Base-by-base conservation (phyloP, 2,329 filamentous ascomycete genomes). In the Cryphonectria radicalis region DNA sequence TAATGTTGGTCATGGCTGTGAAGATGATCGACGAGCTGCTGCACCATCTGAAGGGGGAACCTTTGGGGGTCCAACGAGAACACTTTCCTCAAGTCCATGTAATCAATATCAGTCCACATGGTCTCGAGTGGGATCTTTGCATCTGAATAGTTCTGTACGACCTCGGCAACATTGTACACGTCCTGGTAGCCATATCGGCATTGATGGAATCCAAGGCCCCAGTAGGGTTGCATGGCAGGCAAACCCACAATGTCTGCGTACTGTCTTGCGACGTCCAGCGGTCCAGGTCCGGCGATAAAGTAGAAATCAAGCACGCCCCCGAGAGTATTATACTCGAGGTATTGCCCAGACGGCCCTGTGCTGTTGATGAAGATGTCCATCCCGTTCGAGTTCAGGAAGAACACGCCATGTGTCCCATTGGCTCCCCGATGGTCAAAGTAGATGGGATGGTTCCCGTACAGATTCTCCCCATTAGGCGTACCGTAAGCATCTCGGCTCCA, bases 321-420 rank as follows among this genome's bases (percentile, higher is more conserved):
- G 0, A 95, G 84, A 0, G 89, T 89, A 78, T 95, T 93, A 82
- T 95, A 96, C 80, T 95, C 92, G 6, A 96, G 86, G 71, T 91
- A 93, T 77, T 95, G 90, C 8, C 87, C 84, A 10, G 85, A 83
- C 35, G 84, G 79, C 6, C 83, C 80, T 1, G 87, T 88, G 73
- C 89, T 87, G 78, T 93, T 87, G 78, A 95, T 90, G 75, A 91
- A 91, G 78, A 95, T 85, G 72, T 95, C 92, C 90, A 94, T 94
- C 46, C 89, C 92, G 76, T 93, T 91, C 17, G 89, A 91, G 79
- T 93, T 93, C 74, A 92, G 80, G 35, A 93, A 82, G 77, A 93
- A 91, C 3, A 93, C 92, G 25, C 91, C 85, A 82, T 93, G 78
- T 72, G 90, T 81, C 77, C 89, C 82, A 69, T 77, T 76, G 8